Evolutionary conservation across 208 protist species (phyloP), one percentile per base, ranked within the genome.

Genomic region (Phytomonas sp.): DNA sequence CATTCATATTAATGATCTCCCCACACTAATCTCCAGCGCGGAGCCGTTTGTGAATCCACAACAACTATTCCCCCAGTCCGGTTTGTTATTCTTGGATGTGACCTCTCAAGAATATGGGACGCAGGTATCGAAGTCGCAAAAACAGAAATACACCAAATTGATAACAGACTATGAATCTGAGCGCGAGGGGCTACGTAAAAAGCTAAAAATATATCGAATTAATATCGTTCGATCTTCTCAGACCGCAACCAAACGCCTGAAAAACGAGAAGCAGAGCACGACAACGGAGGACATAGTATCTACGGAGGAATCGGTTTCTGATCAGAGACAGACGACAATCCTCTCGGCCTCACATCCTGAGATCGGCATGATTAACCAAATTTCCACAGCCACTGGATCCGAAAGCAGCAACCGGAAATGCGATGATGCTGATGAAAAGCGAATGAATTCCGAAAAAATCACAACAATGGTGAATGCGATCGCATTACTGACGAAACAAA

Each of bases 61-160:
- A 1, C 1, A 64, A 49, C 34, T 82, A 16, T 75, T 82, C 40
- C 70, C 45, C 0, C 62, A 64, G 45, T 26, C 65, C 0, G 70
- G 71, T 64, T 40, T 81, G 29, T 31, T 81, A 11, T 68, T 81
- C 56, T 70, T 76, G 69, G 77, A 81, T 60, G 52, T 73, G 2
- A 81, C 45, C 19, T 56, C 45, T 56, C 45, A 56, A 6, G 26
- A 26, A 26, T 19, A 26, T 11, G 23, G 19, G 45, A 56, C 10
- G 16, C 19, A 56, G 19, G 45, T 56, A 56, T 56, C 45, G 6
- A 19, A 56, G 23, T 56, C 45, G 16, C 45, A 26, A 56, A 56
- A 26, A 56, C 45, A 56, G 19, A 6, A 56, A 56, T 56, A 56
- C 6, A 26, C 19, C 1, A 56, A 23, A 56, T 56, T 56, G 45